phyloP scores from a whole-genome alignment of 805 yeast species.

The Metschnikowia similis region DNA sequence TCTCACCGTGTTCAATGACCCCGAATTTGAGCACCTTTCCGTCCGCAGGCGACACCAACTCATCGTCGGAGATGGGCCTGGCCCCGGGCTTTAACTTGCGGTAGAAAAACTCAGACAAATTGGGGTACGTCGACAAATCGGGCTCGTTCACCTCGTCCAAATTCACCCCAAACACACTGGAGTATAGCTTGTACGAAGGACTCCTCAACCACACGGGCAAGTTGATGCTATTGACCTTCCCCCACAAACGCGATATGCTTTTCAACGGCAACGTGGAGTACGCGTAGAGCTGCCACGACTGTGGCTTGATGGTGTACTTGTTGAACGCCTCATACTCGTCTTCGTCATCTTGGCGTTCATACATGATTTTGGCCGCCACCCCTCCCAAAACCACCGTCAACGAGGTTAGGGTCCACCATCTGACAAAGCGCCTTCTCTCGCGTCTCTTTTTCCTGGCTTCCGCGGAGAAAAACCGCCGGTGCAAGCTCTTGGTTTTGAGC shows the following conservation, averaged over 20 bases:
- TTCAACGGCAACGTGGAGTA: conserved; percentile 89
- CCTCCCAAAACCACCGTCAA: conserved; percentile 52
- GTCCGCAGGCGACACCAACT: conserved; percentile 87
- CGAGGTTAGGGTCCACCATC: conserved; percentile 55
- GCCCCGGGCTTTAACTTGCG: conserved; percentile 72
- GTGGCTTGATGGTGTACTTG: conserved; percentile 52
- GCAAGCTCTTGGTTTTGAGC: conserved; percentile 33
- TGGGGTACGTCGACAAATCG: conserved; percentile 67
- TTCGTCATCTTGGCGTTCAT: conserved; percentile 30
- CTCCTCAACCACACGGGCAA: conserved; percentile 86
- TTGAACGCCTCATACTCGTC: conserved; percentile 26
- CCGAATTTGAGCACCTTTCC: conserved; percentile 89
- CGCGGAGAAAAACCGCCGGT: conserved; percentile 37
- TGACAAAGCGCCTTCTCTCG: conserved; percentile 37
- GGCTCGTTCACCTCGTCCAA: conserved; percentile 85
- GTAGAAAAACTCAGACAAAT: conserved; percentile 88
- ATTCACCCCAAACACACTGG: conserved; percentile 80
- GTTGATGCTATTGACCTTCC: conserved; percentile 74
- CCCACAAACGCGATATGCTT: conserved; percentile 92
- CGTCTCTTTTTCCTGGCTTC: conserved; percentile 39
- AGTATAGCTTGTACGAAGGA: conserved; percentile 75
- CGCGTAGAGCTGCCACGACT: conserved; percentile 85
- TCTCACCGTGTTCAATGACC: conserved; percentile 70
- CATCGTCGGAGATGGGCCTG: conserved; percentile 66
- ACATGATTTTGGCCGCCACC: conserved; percentile 44